Percentiles rank a stretch among this genome's conserved stretches.
Conservation (phyloP, 768 basidiomycete genomes). For the Rubroboletus pulcherrimus region DNA sequence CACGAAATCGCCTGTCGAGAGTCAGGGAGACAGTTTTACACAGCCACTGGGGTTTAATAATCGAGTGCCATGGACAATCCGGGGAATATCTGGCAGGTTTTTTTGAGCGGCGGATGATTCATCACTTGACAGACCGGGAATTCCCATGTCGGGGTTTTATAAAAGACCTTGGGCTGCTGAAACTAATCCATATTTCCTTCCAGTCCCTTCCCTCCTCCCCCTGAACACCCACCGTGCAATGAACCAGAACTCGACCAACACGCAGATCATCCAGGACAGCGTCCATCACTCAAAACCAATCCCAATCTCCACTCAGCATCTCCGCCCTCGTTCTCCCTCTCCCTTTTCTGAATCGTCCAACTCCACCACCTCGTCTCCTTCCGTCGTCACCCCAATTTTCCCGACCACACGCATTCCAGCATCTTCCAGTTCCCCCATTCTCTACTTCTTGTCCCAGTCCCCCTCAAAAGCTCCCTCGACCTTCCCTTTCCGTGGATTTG, state of each 20-base stretch:
- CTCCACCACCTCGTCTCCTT: constrained; percentile 51
- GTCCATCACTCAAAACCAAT: constrained; percentile 64
- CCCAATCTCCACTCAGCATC: constrained; percentile 45
- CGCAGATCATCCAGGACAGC: constrained; percentile 21
- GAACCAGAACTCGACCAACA: constrained; percentile 5
- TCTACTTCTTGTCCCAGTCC: constrained; percentile 63
- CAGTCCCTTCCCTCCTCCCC: background rate
- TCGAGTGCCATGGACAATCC: background rate
- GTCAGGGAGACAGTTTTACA: background rate
- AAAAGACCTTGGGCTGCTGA: background rate
- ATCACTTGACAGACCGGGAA: constrained; percentile 15
- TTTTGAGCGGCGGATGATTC: too few species aligned
- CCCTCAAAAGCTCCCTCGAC: constrained; percentile 51
- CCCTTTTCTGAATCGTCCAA: constrained; percentile 57
- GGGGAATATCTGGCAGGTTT: constrained; percentile 7
- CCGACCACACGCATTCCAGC: constrained; percentile 41
- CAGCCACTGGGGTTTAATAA: background rate
- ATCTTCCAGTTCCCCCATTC: constrained; percentile 66
- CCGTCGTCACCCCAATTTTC: constrained; percentile 47
- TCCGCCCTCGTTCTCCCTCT: constrained; percentile 58
- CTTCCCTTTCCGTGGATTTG: constrained; percentile 57
- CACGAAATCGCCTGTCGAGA: background rate
- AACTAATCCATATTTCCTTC: background rate
- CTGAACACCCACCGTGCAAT: constrained; percentile 11
- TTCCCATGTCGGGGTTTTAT: constrained; percentile 30